Base-by-base conservation (phyloP, 768 basidiomycete species). In the Termitomyces sp. region DNA sequence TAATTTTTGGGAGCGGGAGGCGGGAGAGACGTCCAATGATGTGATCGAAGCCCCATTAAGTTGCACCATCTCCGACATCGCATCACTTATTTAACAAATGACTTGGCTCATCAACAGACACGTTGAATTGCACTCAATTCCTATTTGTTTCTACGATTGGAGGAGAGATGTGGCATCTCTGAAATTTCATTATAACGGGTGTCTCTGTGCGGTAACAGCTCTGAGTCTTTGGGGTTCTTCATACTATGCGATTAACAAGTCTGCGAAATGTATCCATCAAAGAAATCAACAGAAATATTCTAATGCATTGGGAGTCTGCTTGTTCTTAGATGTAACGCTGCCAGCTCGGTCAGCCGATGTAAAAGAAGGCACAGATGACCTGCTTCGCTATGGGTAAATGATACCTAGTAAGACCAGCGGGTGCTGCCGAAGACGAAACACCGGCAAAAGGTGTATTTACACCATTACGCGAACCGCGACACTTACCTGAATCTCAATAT, bases 121-220 rank as follows among this genome's bases (percentile, higher is more conserved):
- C 20, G 9, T 41, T 9, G 16, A 43, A n/a, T 18, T 40, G 7
- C n/a, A 7, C 6, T 18, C 18, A 40, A 18, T 40, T 40, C 38
- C 18, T 38, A 5, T 18, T 40, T 40, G 38, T 40, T 40, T 40
- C 7, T 40, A 98, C 77, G 94, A 98, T 65, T 8, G 94, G 97
- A 65, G 97, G 98, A 74, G 96, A 99, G 71, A 96, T 99, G 90
- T 98, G 96, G 95, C 97, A 99, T 79, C 78, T 97, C 30, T 99
- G 98, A 72, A 98, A 98, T 76, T 78, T 99, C 57, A 97, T 98
- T 53, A 84, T 90, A 62, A 78, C 88, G 75, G 91, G 90, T 18
- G 94, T 97, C 67, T 74, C 83, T 57, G 86, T 98, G 44, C 81
- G 92, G 84, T 88, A 64, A 63, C 79, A 26, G 35, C n/a, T 35